Conservation (phyloP, 164 flowering plant species). For the Protea cynaroides region DNA sequence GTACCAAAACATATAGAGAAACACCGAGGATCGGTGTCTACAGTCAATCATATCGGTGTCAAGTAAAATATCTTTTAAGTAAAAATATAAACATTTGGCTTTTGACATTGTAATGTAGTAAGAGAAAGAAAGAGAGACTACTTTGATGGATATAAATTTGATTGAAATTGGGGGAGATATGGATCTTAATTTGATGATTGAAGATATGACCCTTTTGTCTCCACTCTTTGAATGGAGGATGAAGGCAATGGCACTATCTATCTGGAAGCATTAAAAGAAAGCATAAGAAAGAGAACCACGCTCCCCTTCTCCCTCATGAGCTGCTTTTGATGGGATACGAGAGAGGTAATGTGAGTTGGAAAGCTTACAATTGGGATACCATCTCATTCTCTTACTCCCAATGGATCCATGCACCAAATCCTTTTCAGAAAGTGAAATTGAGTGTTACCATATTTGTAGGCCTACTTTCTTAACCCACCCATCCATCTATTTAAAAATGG, state of each 20-base stretch:
- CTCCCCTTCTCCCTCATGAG: conserved; percentile 8
- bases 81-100: neutral
- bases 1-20: too few species aligned
- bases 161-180: neutral
- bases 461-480: too few species aligned
- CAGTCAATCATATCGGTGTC: too few species aligned
- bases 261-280: too few species aligned
- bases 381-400: too few species aligned
- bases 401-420: too few species aligned
- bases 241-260: conserved; percentile 2
- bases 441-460: neutral
- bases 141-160: too few species aligned
- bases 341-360: conserved; percentile 21
- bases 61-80: too few species aligned
- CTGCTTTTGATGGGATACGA: conserved; percentile 25
- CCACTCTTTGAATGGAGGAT: conserved; percentile 25
- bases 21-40: too few species aligned
- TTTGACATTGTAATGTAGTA: neutral
- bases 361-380: conserved; percentile 9
- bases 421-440: neutral
- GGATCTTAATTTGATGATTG: conserved; percentile 33
- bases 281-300: too few species aligned
- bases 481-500: too few species aligned
- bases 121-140: neutral
- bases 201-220: conserved; percentile 45